Evolutionary conservation across 2,329 filamentous ascomycete species (phyloP).

Genomic region (Orbilia blumenaviensis): DNA sequence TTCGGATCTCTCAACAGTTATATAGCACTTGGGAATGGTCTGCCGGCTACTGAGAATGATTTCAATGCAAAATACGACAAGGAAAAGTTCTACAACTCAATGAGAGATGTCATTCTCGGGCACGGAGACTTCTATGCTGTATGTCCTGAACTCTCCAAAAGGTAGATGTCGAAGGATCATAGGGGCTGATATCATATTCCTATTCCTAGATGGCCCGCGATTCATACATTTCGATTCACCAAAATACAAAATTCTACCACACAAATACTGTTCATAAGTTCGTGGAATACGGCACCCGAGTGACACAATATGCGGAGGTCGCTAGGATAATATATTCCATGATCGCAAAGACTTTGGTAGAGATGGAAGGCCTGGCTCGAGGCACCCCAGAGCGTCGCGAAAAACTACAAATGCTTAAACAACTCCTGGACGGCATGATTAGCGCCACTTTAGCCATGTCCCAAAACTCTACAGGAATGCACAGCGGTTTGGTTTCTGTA

Average conservation of each 20-base stretch:
- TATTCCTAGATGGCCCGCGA: slow-evolving; percentile 13
- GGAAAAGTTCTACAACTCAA: slow-evolving; percentile 35
- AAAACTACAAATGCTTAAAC: slow-evolving; percentile 31
- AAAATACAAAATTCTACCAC: slow-evolving; percentile 12
- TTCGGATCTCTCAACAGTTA: slow-evolving; percentile 21
- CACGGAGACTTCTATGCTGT: slow-evolving; percentile 38
- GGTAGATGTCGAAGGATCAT: neutral
- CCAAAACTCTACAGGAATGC: slow-evolving; percentile 16
- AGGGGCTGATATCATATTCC: neutral
- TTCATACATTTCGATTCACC: slow-evolving; percentile 16
- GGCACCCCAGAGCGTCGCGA: slow-evolving; percentile 20
- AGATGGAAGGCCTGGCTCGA: neutral
- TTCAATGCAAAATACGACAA: slow-evolving; percentile 39
- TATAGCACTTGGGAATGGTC: slow-evolving; percentile 10
- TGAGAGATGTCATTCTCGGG: slow-evolving; percentile 21
- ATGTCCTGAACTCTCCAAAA: neutral
- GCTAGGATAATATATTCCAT: slow-evolving; percentile 24
- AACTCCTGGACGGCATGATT: slow-evolving; percentile 18
- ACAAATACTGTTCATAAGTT: slow-evolving; percentile 15
- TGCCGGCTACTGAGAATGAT: slow-evolving; percentile 5
- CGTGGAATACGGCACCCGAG: slow-evolving; percentile 20
- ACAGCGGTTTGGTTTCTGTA: slow-evolving; percentile 17
- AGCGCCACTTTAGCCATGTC: slow-evolving; percentile 24
- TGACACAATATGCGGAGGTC: slow-evolving; percentile 22
- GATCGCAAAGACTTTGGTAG: slow-evolving; percentile 16